A percentile compares a stretch with the other conserved stretches of the same genome.
These are phyloP conservation scores for Dichomitus squalens DNA, from an alignment of 1,284 basidiomycete genomes.

Conservation along the genomic window DNA sequence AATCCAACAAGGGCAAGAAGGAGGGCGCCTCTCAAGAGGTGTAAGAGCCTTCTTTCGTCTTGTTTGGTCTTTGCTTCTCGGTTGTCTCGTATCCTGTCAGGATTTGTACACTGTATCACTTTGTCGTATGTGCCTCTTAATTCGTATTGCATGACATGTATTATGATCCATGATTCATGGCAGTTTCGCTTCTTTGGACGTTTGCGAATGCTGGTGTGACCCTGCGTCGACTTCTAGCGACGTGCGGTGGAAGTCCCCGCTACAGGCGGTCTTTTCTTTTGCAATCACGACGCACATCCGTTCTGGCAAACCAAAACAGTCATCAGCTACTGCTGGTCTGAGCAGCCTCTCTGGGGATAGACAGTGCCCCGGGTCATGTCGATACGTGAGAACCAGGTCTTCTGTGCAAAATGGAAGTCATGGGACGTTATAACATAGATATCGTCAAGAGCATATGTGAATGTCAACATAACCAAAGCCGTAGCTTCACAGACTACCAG, in stretches of 20 bases:
- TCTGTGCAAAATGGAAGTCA: neutral
- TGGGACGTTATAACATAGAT: constrained; percentile 1
- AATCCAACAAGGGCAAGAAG: constrained; percentile 60
- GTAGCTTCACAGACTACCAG: neutral
- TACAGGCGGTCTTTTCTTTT: too few relatives aligned
- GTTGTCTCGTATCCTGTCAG: constrained; percentile 24
- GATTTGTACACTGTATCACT: constrained; percentile 29
- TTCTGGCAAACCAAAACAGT: too few relatives aligned
- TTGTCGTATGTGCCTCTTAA: constrained; percentile 27
- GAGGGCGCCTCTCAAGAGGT: constrained; percentile 46
- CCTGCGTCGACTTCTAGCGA: too few relatives aligned
- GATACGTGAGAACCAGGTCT: too few relatives aligned
- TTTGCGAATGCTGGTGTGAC: neutral
- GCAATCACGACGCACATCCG: too few relatives aligned
- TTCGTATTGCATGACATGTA: constrained; percentile 26
- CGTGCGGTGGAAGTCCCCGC: too few relatives aligned
- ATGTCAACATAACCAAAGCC: neutral
- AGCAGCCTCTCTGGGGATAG: too few relatives aligned
- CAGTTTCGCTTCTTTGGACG: neutral
- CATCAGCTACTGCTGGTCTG: too few relatives aligned
- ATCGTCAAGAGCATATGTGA: constrained; percentile 3
- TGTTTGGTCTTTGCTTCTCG: constrained; percentile 1
- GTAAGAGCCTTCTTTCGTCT: constrained; percentile 20
- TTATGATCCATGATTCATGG: constrained; percentile 17
- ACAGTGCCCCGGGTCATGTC: too few relatives aligned